Conservation (phyloP, 2,329 filamentous ascomycete genomes). For the Pleoardoris graminearum region DNA sequence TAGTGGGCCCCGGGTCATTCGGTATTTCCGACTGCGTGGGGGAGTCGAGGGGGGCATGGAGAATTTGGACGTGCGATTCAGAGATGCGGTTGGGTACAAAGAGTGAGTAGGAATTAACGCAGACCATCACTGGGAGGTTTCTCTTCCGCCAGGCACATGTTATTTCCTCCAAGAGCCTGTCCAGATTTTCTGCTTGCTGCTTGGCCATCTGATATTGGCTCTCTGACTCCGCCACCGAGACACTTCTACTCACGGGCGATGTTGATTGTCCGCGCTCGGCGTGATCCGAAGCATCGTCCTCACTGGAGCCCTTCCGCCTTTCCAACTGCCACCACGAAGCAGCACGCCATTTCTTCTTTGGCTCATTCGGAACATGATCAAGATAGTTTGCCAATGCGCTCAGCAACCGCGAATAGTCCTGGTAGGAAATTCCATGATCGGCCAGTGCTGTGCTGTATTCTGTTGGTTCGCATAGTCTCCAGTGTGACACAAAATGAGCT, state of each 20-base stretch:
- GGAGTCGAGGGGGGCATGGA: conserved; percentile 17
- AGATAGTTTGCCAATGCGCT: conserved; percentile 22
- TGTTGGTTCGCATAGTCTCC: conserved; percentile 29
- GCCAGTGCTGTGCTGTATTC: conserved; percentile 32
- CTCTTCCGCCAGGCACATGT: conserved; percentile 20
- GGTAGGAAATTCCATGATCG: conserved; percentile 31
- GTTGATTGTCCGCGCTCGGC: neutral
- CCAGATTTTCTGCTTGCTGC: conserved; percentile 19
- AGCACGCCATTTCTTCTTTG: conserved; percentile 4
- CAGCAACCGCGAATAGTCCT: conserved; percentile 23
- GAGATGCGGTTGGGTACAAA: conserved; percentile 28
- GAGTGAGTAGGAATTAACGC: conserved; percentile 28
- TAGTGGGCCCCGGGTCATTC: neutral
- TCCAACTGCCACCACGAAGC: neutral
- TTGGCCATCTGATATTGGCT: conserved; percentile 15
- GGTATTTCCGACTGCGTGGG: neutral
- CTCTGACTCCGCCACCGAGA: conserved; percentile 10
- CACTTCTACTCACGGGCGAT: neutral
- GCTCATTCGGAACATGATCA: conserved; percentile 14
- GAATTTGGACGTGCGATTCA: conserved; percentile 27
- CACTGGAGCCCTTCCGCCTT: neutral
- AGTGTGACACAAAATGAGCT: conserved; percentile 28
- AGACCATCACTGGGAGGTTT: conserved; percentile 28
- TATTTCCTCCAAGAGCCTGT: conserved; percentile 26
- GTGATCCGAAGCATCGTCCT: neutral